Base-by-base conservation (phyloP, 306 rosid species). In the Styphnolobium japonicum region DNA sequence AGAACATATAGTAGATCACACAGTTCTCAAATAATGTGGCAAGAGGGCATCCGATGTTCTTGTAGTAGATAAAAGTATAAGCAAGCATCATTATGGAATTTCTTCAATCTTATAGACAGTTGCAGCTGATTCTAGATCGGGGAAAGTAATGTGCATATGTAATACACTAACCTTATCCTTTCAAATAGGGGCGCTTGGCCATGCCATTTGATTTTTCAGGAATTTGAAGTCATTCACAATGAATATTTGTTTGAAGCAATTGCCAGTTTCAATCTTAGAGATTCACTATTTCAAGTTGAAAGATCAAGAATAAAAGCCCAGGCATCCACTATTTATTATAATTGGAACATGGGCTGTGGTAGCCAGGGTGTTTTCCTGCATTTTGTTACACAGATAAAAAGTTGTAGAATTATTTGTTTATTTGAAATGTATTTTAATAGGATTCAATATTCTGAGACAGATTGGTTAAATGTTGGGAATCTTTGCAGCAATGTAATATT, bases 101-200 rank as follows among this genome's bases (percentile, higher is more conserved):
- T 71, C 43, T 68, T 80, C 85, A 53, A 11, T 56, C 57, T 64
- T 34, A 42, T 37, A 69, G 56, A 19, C 80, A 56, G 71, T 71
- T 85, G 89, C 80, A 76, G 83, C 78, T 70, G 85, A 83, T 81
- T 71, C 75, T 60, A 73, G 70, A 78, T 33, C 18, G 40, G 73
- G 67, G 77, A 67, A 43, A 69, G 48, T 51, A 65, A 31, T 67
- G 60, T 70, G 83, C 67, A 87, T 79, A 76, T 78, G 78, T 34
- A 81, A 66, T 51, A 80, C 71, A 64, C 43, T 33, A 52, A 67
- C 58, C 70, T 76, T 62, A 34, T 16, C 86, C 74, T 66, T 79
- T 22, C 42, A 71, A 60, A 63, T 49, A 36, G 27, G 63, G 86
- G 79, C 65, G 65, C 33, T 66, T 64, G 73, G 74, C 67, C 62